These are phyloP conservation scores for Ustilago nuda DNA, from an alignment of 1,284 basidiomycete species.

Conservation along the genomic window DNA sequence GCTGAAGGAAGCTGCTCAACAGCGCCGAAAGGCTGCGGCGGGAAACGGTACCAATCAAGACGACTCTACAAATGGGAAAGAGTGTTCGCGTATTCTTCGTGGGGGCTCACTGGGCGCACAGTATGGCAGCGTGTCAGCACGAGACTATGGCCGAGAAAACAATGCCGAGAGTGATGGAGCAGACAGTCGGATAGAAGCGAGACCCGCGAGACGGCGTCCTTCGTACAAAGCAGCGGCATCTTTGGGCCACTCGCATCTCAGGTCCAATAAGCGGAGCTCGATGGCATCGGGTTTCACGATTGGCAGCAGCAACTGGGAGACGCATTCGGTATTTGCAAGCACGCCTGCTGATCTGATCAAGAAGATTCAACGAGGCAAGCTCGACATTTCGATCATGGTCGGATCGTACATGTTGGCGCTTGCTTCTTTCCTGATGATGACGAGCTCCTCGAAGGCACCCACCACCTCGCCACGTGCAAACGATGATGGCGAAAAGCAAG, in stretches of 20 bases:
- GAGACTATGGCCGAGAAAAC: constrained; percentile 28
- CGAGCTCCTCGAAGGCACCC: constrained; percentile 37
- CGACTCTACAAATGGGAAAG: constrained; percentile 4
- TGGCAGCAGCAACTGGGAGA: constrained; percentile 43
- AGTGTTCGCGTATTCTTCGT: constrained; percentile 27
- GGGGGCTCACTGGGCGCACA: constrained; percentile 1
- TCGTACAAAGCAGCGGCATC: constrained; percentile 44
- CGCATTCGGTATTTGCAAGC: constrained; percentile 44
- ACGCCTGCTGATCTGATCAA: constrained; percentile 50
- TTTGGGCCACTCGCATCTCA: constrained; percentile 30
- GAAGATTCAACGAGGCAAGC: constrained; percentile 54
- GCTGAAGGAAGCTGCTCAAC: constrained; percentile 31
- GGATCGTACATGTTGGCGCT: constrained; percentile 31
- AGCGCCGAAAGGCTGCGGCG: constrained; percentile 13
- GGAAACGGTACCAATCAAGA: background rate
- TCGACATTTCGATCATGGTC: constrained; percentile 56
- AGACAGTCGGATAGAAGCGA: constrained; percentile 12
- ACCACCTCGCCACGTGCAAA: constrained; percentile 12
- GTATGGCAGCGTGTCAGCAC: constrained; percentile 31
- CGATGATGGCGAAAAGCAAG: background rate
- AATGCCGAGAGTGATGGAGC: background rate
- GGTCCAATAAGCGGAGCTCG: constrained; percentile 29
- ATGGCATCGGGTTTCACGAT: constrained; percentile 27
- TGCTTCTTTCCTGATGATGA: constrained; percentile 44
- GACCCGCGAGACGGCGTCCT: constrained; percentile 30